Evolutionary conservation across 2,329 filamentous ascomycete genomes (phyloP), one percentile per base, ranked within the genome.

Genomic region (Ceratocystis colombiana): DNA sequence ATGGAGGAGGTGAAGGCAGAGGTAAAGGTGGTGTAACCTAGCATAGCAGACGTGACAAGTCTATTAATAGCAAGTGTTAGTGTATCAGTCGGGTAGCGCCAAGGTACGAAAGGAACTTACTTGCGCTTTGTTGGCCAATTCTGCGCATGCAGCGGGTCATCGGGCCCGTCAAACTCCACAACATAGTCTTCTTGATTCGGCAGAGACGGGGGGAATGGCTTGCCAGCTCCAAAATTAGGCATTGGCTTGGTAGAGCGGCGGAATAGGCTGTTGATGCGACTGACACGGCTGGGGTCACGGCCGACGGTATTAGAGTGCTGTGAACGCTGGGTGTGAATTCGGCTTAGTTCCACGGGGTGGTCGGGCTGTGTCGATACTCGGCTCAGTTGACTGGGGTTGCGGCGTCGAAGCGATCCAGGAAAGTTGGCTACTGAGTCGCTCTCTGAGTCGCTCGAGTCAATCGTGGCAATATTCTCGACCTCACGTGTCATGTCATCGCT

Each of bases 41-140:
- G 77, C 71, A 90, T 86, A 50, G 80, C 79, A 22, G 85, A 83
- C 0, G 86, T 89, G 3, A 82, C 71, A 48, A 90, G 62, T 71
- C 82, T 84, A 67, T 30, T 12, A 17, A 7, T 17, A 57, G 25
- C n/a, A 41, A 41, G 12, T 41, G 37, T 41, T 41, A 41, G 37
- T 41, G 10, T 12, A 15, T 4, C 37, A 15, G 37, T 4, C 12
- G 37, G 37, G 3, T 12, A 41, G 10, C 37, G 10, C 37, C 37
- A 46, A 37, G 44, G 33, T 48, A 20, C 63, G n/a, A 45, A 8
- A n/a, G 20, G 28, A 2, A 79, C 81, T 72, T 75, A 84, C 84
- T 96, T 96, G 78, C 89, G 92, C 73, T 78, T 83, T 65, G 88
- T 72, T 0, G 88, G 81, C 91, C 91, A 96, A 74, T 96, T 96